Percentiles rank a stretch among this genome's conserved stretches.
Evolutionary conservation across 129 eudicot species (phyloP).

Genomic region (Tagetes erecta): DNA sequence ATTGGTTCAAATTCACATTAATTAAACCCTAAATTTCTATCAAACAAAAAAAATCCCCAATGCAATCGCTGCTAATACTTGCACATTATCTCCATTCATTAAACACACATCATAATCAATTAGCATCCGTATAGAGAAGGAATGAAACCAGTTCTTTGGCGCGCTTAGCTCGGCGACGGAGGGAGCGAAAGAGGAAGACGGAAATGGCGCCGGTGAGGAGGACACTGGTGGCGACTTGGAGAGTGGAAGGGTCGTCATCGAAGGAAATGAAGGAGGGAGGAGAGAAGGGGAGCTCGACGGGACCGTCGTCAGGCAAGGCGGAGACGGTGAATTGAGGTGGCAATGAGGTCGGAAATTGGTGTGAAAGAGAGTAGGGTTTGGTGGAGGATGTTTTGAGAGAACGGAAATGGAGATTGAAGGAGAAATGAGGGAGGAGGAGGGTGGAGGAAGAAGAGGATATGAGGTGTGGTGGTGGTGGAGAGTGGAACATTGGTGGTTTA

Average conservation of each 20-base stretch:
- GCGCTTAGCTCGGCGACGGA: constrained; percentile 88
- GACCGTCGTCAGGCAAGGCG: constrained; percentile 57
- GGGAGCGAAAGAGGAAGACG: constrained; percentile 84
- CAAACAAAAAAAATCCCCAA: not conserved
- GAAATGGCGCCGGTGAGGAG: constrained; percentile 96
- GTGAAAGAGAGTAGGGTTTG: constrained; percentile 15
- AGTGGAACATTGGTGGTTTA: constrained; percentile 31
- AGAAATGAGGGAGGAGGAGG: constrained; percentile 29
- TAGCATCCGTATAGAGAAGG: not conserved
- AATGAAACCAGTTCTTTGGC: constrained; percentile 70
- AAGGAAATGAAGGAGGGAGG: constrained; percentile 59
- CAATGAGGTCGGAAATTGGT: constrained; percentile 32
- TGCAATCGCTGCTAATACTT: not conserved
- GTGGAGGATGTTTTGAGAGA: constrained; percentile 37
- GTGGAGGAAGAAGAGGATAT: constrained; percentile 20
- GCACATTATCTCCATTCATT: not conserved
- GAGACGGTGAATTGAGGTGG: constrained; percentile 52
- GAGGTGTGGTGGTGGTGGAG: constrained; percentile 28
- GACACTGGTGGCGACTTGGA: constrained; percentile 81
- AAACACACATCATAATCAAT: not conserved
- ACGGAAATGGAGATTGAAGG: constrained; percentile 29
- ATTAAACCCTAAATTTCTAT: constrained; percentile 47
- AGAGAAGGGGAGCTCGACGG: constrained; percentile 66
- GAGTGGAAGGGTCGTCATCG: constrained; percentile 64
- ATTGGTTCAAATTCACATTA: no score